Percentiles rank a stretch among this genome's conserved stretches.
Evolutionary conservation across 2,329 filamentous ascomycete genomes (phyloP).

Genomic region (Trichoderma asperellum): DNA sequence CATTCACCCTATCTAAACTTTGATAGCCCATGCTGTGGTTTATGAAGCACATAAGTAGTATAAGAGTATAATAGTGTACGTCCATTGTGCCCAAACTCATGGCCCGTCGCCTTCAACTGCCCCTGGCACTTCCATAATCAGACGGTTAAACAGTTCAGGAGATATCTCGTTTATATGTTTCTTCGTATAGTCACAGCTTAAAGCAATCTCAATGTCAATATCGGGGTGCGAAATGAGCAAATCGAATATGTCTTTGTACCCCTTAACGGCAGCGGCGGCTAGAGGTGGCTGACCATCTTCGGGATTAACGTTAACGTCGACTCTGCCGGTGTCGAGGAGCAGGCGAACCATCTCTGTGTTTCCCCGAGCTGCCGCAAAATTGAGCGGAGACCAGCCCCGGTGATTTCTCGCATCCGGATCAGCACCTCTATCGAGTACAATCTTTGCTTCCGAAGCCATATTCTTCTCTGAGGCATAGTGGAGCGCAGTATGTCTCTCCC

Average conservation of each 20-base stretch:
- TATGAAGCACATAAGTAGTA: no score
- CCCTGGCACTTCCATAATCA: background rate
- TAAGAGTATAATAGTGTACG: no score
- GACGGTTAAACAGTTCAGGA: background rate
- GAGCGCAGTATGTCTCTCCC: background rate
- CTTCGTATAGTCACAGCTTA: background rate
- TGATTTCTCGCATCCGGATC: background rate
- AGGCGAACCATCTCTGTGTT: background rate
- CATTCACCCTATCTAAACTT: no score
- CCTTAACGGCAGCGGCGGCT: background rate
- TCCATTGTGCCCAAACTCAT: background rate
- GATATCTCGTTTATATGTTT: background rate
- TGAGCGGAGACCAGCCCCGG: background rate
- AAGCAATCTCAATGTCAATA: background rate
- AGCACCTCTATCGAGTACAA: background rate
- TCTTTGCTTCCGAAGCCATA: background rate
- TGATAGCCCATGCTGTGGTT: no score
- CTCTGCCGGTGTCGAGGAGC: constrained; percentile 1
- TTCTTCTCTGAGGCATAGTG: background rate
- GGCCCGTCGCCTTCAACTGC: background rate
- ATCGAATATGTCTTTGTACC: background rate
- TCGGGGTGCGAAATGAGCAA: background rate
- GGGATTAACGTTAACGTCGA: background rate
- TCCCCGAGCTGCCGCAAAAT: background rate
- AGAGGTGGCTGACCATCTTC: background rate